phyloP scores from a whole-genome alignment of 2,329 filamentous ascomycete species.

The Aureobasidium lini region DNA sequence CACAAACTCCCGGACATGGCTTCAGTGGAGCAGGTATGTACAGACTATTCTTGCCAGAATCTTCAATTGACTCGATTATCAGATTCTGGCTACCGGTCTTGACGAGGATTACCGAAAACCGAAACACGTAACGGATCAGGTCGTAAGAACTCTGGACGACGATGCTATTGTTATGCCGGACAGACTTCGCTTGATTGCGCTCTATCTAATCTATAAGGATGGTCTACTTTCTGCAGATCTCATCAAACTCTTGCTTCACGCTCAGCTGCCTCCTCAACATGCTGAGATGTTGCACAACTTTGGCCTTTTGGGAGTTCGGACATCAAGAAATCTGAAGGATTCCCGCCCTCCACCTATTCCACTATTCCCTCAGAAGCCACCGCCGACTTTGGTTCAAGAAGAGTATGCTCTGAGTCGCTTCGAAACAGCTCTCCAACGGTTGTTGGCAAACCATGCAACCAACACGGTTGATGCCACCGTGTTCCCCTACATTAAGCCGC shows the following conservation, averaged over 20 bases:
- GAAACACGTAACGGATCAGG: slow-evolving; percentile 77
- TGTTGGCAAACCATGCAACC: slow-evolving; percentile 62
- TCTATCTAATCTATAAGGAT: slow-evolving; percentile 80
- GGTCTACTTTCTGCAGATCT: slow-evolving; percentile 80
- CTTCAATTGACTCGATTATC: slow-evolving; percentile 13
- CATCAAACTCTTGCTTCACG: slow-evolving; percentile 74
- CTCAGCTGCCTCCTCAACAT: slow-evolving; percentile 67
- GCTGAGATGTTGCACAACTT: slow-evolving; percentile 69
- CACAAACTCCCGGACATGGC: slow-evolving; percentile 82
- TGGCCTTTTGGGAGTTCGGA: slow-evolving; percentile 70
- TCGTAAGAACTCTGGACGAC: slow-evolving; percentile 84
- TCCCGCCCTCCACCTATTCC: slow-evolving; percentile 56
- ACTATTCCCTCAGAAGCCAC: slow-evolving; percentile 62
- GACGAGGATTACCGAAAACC: slow-evolving; percentile 90
- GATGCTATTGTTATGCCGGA: slow-evolving; percentile 64
- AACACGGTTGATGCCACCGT: slow-evolving; percentile 36
- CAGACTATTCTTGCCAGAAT: neutral
- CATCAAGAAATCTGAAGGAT: slow-evolving; percentile 70
- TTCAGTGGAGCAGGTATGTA: slow-evolving; percentile 66
- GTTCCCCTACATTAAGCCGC: slow-evolving; percentile 44
- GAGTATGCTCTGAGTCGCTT: slow-evolving; percentile 84
- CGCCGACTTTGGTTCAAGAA: slow-evolving; percentile 52
- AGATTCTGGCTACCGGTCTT: slow-evolving; percentile 78
- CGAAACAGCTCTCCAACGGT: slow-evolving; percentile 70
- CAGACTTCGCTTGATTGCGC: slow-evolving; percentile 72